Percentiles rank a stretch among this genome's conserved stretches.
phyloP scores from a whole-genome alignment of 495 filamentous ascomycete species.

The Hypoxylon trugodes region DNA sequence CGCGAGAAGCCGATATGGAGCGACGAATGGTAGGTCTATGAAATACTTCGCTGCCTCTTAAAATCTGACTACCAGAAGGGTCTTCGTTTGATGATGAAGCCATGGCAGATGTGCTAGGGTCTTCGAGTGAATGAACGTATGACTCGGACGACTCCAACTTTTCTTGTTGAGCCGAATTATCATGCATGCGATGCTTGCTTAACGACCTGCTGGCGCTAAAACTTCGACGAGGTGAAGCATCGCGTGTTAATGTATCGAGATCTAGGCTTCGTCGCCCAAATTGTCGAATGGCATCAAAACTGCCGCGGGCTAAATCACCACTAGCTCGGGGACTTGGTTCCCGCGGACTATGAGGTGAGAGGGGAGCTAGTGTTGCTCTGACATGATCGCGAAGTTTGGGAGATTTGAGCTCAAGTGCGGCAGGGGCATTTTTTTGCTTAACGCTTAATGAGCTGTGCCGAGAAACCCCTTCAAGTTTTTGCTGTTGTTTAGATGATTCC shows the following conservation, averaged over 20 bases:
- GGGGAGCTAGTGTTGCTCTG: constrained; percentile 68
- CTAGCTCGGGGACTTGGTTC: constrained; percentile 58
- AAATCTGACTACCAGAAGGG: constrained; percentile 88
- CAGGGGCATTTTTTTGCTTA: constrained; percentile 32
- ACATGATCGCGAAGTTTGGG: constrained; percentile 68
- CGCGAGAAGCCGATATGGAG: constrained; percentile 50
- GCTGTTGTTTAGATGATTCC: constrained; percentile 15
- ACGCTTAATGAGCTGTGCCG: constrained; percentile 27
- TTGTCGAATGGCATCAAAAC: constrained; percentile 53
- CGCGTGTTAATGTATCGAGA: constrained; percentile 48
- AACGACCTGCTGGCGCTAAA: constrained; percentile 64
- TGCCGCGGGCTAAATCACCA: constrained; percentile 50
- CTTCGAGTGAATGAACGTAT: constrained; percentile 76
- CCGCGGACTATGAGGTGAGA: constrained; percentile 59
- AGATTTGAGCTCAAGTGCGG: constrained; percentile 48
- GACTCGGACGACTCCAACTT: constrained; percentile 79
- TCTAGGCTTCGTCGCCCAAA: constrained; percentile 63
- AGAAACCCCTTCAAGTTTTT: not conserved
- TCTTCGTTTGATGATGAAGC: constrained; percentile 78
- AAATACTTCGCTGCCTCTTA: constrained; percentile 87
- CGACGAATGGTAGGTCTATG: constrained; percentile 77
- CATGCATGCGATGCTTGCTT: constrained; percentile 49
- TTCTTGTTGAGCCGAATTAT: constrained; percentile 55
- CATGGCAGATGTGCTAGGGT: constrained; percentile 70
- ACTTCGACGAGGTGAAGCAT: constrained; percentile 61